These are phyloP conservation scores for Cetraspora pellucida DNA, from an alignment of 192 early-diverging fungal species.

Conservation along the genomic window DNA sequence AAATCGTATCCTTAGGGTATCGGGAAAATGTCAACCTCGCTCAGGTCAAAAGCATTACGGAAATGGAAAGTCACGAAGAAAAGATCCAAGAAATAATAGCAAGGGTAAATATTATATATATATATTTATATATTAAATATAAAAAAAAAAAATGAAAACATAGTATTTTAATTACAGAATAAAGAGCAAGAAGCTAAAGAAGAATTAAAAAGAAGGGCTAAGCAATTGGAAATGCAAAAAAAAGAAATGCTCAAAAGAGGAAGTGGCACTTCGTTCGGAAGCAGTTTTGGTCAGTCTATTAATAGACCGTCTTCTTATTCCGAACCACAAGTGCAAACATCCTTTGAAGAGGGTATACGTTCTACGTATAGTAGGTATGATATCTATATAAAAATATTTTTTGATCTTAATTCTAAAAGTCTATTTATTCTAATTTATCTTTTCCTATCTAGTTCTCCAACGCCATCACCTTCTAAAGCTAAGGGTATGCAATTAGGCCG, in stretches of 20 bases:
- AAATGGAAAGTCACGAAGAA: conserved; percentile 99
- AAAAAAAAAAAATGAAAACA: conserved; percentile 7
- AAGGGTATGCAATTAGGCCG: conserved; percentile 96
- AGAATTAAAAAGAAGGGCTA: conserved; percentile 89
- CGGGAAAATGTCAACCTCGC: conserved; percentile 89
- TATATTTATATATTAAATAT: not conserved
- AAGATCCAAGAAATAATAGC: conserved; percentile 95
- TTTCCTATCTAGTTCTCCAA: conserved; percentile 38
- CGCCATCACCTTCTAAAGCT: conserved; percentile 54
- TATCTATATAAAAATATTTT: not conserved
- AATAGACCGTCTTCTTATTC: conserved; percentile 42
- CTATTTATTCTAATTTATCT: not conserved
- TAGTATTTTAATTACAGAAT: conserved; percentile 52
- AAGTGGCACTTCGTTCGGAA: conserved; percentile 59
- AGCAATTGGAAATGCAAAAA: conserved; percentile 88
- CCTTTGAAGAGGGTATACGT: conserved; percentile 31
- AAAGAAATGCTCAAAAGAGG: conserved; percentile 71
- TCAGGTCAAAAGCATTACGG: conserved; percentile 90
- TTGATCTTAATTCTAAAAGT: not conserved
- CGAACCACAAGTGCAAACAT: conserved; percentile 38
- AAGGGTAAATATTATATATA: conserved; percentile 50
- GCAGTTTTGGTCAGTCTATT: conserved; percentile 38
- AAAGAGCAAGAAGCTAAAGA: conserved; percentile 98
- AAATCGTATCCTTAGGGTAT: conserved; percentile 89
- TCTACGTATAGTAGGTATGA: conserved; percentile 39